Base-by-base conservation (phyloP, 2,329 filamentous ascomycete species). In the Epichloe typhina region DNA sequence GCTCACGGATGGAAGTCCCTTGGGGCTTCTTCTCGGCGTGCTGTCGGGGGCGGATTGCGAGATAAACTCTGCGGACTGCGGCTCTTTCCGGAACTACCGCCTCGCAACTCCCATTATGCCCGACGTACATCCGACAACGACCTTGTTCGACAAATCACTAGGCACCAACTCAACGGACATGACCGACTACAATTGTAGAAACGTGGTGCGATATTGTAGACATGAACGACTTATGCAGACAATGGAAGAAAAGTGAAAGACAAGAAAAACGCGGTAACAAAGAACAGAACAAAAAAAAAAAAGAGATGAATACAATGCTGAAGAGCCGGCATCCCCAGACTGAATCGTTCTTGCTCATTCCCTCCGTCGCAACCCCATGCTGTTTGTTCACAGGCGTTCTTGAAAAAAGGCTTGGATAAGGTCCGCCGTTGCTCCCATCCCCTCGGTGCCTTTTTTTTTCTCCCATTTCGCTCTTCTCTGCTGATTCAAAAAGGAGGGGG, bases 301-400 rank as follows among this genome's bases (percentile, higher is more conserved):
- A 64, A 61, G 68, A 66, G 65, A 68, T 66, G 73, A 74, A 71
- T 74, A 74, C 70, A 74, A 73, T 71, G 66, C 66, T 68, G 62
- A 70, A 67, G 62, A 67, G 64, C 60, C 58, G 56, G 58, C 55
- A 55, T 52, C 53, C 56, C 53, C 52, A 50, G 50, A 50, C 55
- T 55, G 56, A 60, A 26, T 56, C 55, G 51, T 59, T 62, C 19
- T 57, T 55, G 54, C 56, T 58, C 58, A 56, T n/a, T 50, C 50
- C 50, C 52, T 53, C 52, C 53, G 12, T 38, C 13, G 15, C 36
- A 11, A 38, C 5, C 36, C 36, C 36, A 26, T 5, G 1, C 13
- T 37, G 44, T 46, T 23, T 23, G 43, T 46, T 23, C 31, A 17
- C n/a, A n/a, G 33, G 42, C 42, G 5, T 33, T 31, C 12, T 44